Percentiles rank a stretch among this genome's conserved stretches.
These are phyloP conservation scores for Blakeslea trispora DNA, from an alignment of 371 early-diverging fungal species.

Conservation along the genomic window DNA sequence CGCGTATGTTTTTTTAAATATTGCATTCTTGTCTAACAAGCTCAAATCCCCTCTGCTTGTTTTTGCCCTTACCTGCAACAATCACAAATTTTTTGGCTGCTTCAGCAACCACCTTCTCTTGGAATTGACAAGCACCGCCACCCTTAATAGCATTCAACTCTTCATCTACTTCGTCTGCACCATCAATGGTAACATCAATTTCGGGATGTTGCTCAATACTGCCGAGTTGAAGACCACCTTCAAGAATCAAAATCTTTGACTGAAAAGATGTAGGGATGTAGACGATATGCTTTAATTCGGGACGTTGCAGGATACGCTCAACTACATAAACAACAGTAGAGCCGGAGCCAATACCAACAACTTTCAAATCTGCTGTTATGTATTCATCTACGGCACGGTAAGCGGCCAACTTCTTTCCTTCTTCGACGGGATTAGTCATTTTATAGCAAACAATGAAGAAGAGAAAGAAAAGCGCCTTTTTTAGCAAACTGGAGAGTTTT, in stretches of 20 bases:
- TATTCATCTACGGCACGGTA: slow-evolving; percentile 84
- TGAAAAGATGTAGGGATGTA: slow-evolving; percentile 95
- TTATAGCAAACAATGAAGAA: background rate
- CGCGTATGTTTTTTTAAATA: background rate
- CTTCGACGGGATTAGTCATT: slow-evolving; percentile 29
- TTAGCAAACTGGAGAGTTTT: no score
- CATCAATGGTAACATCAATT: slow-evolving; percentile 93
- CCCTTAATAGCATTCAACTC: slow-evolving; percentile 90
- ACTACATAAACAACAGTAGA: slow-evolving; percentile 88
- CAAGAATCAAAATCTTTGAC: slow-evolving; percentile 74
- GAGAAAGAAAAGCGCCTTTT: background rate
- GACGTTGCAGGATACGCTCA: slow-evolving; percentile 71
- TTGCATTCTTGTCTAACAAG: background rate
- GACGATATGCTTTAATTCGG: slow-evolving; percentile 60
- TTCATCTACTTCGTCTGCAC: slow-evolving; percentile 90
- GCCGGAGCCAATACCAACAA: slow-evolving; percentile 90
- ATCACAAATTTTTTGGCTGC: slow-evolving; percentile 81
- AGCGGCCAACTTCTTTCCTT: slow-evolving; percentile 79
- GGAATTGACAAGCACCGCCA: slow-evolving; percentile 92
- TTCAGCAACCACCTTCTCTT: slow-evolving; percentile 90
- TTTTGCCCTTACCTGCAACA: slow-evolving; percentile 62
- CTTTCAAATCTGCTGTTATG: slow-evolving; percentile 59
- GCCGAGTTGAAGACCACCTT: slow-evolving; percentile 67
- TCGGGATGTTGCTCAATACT: slow-evolving; percentile 65
- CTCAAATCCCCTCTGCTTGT: background rate